Evolutionary conservation across 768 basidiomycete species (phyloP).

Genomic region (Pholiota molesta): DNA sequence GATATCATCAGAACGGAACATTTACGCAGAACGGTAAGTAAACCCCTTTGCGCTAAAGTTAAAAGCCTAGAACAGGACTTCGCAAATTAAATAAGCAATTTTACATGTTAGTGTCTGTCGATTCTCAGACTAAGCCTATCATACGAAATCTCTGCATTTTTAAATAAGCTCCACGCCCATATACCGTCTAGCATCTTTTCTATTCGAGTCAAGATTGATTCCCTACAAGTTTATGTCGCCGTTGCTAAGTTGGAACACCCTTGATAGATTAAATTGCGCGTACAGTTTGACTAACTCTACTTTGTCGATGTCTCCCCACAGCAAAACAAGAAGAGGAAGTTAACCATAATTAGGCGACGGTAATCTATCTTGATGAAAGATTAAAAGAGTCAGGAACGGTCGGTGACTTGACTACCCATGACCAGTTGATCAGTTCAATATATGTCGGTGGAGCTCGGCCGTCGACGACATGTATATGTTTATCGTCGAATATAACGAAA

Average conservation of each 20-base stretch:
- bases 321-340: background rate
- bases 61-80: background rate
- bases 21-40: background rate
- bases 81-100: background rate
- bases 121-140: slow-evolving; percentile 3
- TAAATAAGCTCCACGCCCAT: background rate
- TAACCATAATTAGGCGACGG: background rate
- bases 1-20: background rate
- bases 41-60: background rate
- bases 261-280: no score
- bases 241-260: background rate
- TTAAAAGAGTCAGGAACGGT: background rate
- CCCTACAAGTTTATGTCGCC: background rate
- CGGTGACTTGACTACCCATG: background rate
- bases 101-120: background rate
- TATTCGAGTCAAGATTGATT: background rate
- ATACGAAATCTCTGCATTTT: background rate
- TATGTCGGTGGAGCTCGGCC: background rate
- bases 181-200: background rate
- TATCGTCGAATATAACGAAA: background rate
- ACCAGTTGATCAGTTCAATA: background rate
- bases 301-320: background rate
- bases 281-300: no score
- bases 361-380: background rate
- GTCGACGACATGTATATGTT: background rate